Percentiles rank a stretch among this genome's conserved stretches.
Conservation (phyloP, 352 stramenopile genomes). For the Peronospora farinosa region DNA sequence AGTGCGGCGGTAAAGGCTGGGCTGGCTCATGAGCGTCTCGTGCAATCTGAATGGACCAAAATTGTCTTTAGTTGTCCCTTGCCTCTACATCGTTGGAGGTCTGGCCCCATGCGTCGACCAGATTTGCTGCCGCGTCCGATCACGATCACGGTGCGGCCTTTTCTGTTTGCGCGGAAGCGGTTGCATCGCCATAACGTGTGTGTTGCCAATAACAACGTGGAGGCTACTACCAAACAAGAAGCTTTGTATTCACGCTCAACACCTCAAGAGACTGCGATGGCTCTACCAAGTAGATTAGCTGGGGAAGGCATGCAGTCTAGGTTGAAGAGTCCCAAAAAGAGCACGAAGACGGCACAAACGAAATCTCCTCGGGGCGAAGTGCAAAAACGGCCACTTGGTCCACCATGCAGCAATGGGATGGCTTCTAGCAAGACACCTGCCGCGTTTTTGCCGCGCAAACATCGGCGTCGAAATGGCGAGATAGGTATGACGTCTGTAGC, state of each 20-base stretch:
- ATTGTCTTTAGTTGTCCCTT: conserved; percentile 57
- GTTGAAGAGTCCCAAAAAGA: conserved; percentile 27
- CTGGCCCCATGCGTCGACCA: conserved; percentile 34
- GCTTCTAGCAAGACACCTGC: conserved; percentile 9
- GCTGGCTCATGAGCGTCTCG: conserved; percentile 31
- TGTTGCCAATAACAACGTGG: conserved; percentile 9
- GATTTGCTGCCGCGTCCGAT: conserved; percentile 49
- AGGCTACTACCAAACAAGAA: conserved; percentile 10
- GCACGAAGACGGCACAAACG: conserved; percentile 15
- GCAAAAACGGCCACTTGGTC: conserved; percentile 16
- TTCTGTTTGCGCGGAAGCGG: conserved; percentile 36
- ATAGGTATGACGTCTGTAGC: conserved; percentile 23
- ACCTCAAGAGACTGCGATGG: conserved; percentile 10
- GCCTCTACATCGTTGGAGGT: conserved; percentile 27
- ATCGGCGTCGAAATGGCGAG: conserved; percentile 29
- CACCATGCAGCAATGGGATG: conserved; percentile 11
- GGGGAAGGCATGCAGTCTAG: conserved; percentile 18
- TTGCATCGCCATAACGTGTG: conserved; percentile 19
- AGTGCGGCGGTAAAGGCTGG: conserved; percentile 33
- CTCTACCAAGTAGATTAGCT: conserved; percentile 17
- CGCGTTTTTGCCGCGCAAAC: conserved; percentile 36
- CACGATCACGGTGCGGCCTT: conserved; percentile 50
- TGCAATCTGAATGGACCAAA: conserved; percentile 75
- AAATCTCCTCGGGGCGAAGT: conserved; percentile 28
- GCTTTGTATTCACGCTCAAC: conserved; percentile 12